phyloP scores from a whole-genome alignment of 179 eudicot genomes.

The Spergularia azorica region DNA sequence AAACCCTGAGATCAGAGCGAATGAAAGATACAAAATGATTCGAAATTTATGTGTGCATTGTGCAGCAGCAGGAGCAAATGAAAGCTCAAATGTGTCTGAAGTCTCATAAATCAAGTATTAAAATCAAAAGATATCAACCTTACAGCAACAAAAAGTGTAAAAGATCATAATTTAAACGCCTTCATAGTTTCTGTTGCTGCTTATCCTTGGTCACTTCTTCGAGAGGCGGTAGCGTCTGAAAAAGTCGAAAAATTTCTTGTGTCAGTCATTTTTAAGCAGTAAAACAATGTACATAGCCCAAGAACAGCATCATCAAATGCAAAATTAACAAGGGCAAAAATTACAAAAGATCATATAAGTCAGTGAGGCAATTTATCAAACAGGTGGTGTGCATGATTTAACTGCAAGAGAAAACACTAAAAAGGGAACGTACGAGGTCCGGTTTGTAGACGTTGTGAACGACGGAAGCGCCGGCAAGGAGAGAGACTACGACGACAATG shows the following conservation, averaged over 20 bases:
- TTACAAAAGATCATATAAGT: neutral
- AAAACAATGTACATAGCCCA: neutral
- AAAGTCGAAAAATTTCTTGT: neutral
- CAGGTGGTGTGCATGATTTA: slow-evolving; percentile 30
- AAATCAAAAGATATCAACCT: too few relatives aligned
- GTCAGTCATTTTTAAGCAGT: neutral
- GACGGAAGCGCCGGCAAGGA: slow-evolving; percentile 77
- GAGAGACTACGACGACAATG: slow-evolving; percentile 63
- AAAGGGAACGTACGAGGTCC: slow-evolving; percentile 40
- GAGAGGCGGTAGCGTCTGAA: slow-evolving; percentile 40
- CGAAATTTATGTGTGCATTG: too few relatives aligned
- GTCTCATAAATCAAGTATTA: too few relatives aligned
- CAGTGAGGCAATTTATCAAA: slow-evolving; percentile 31
- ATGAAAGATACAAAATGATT: too few relatives aligned
- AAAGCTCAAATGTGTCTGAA: too few relatives aligned
- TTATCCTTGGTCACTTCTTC: slow-evolving; percentile 33
- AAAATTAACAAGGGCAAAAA: neutral
- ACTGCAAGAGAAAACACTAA: neutral
- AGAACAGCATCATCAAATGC: neutral
- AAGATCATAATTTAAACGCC: neutral
- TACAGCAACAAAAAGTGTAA: too few relatives aligned
- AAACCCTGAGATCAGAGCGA: too few relatives aligned
- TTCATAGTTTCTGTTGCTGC: slow-evolving; percentile 21
- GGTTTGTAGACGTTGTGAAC: slow-evolving; percentile 75
- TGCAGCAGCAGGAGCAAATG: too few relatives aligned